Evolutionary conservation across 139 green algal species (phyloP), one percentile per base, ranked within the genome.

Genomic region (Closterium sp.): DNA sequence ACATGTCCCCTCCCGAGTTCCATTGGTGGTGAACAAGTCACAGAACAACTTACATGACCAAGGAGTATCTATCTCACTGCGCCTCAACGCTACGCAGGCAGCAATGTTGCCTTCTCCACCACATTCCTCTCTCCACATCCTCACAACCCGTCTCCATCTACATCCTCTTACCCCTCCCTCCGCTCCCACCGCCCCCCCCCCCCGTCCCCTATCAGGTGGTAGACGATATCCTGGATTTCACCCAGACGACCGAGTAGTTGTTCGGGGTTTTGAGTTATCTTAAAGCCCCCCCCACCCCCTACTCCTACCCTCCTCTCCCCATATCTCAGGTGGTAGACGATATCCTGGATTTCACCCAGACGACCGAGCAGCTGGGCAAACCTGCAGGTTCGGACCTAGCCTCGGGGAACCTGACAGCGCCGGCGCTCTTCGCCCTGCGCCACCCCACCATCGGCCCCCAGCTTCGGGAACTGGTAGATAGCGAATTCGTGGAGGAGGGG

Each of bases 151-250:
- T 45, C 38, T 9, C 10, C 4, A 2, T 38, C 32, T 38, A 2
- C 4, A 2, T n/a, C 73, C 73, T 6, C 73, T 86, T 4, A 2
- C 73, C 91, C 28, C 19, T 6, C 84, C 4, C 22, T 29, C 28
- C 10, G 0, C 50, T 73, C 2, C 50, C 50, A 0, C 10, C 10
- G 1, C 17, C 50, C 10, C 50, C 10, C 50, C 50, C 96, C 6
- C 50, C 4, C 38, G 32, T 3, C 32, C 32, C 4, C 38, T 10
- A 0, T 9, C 38, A 45, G 38, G 93, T 98, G 1, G 98, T 99
- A 31, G 98, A 99, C 91, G 98, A 99, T 95, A 99, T 99, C 88
- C 95, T 99, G 86, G 98, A 99, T 95, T 99, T 99, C 94, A 99
- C 98, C 0, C 97, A 99, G 94, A 96, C 96, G 24, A 93, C 95